These are phyloP conservation scores for Chalaropsis thielavioides DNA, from an alignment of 2,329 filamentous ascomycete species.

Conservation along the genomic window DNA sequence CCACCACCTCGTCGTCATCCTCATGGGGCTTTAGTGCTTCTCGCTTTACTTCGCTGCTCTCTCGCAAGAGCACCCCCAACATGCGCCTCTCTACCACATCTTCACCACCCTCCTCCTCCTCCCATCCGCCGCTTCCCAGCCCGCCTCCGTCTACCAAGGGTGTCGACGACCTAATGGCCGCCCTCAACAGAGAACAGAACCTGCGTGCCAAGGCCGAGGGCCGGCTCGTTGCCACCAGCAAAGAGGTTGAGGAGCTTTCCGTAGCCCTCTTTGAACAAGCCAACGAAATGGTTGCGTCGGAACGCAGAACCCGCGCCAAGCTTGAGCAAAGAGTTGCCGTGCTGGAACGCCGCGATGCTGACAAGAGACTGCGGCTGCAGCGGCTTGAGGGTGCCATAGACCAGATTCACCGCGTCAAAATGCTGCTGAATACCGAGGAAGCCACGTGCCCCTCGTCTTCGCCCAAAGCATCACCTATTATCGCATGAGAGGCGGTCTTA, in stretches of 20 bases:
- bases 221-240: slow-evolving; percentile 48
- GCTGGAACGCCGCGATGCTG: slow-evolving; percentile 53
- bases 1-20: slow-evolving; percentile 30
- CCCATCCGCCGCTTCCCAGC: slow-evolving; percentile 20
- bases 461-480: slow-evolving; percentile 15
- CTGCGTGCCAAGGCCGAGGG: slow-evolving; percentile 56
- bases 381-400: slow-evolving; percentile 55
- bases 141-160: slow-evolving; percentile 21
- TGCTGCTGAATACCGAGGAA: slow-evolving; percentile 35
- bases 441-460: background rate
- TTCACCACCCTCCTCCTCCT: slow-evolving; percentile 25
- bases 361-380: slow-evolving; percentile 55
- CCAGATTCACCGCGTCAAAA: slow-evolving; percentile 56
- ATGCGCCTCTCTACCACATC: slow-evolving; percentile 21
- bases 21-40: slow-evolving; percentile 32
- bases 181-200: slow-evolving; percentile 50
- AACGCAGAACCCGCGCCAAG: slow-evolving; percentile 54
- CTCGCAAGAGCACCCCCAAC: slow-evolving; percentile 34
- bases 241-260: slow-evolving; percentile 66
- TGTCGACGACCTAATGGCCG: slow-evolving; percentile 38
- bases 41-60: slow-evolving; percentile 31
- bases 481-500: background rate
- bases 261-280: slow-evolving; percentile 65
- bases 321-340: slow-evolving; percentile 56
- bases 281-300: slow-evolving; percentile 73